Conservation (phyloP, 768 basidiomycete species). For the Leccinum fibrillosum region DNA sequence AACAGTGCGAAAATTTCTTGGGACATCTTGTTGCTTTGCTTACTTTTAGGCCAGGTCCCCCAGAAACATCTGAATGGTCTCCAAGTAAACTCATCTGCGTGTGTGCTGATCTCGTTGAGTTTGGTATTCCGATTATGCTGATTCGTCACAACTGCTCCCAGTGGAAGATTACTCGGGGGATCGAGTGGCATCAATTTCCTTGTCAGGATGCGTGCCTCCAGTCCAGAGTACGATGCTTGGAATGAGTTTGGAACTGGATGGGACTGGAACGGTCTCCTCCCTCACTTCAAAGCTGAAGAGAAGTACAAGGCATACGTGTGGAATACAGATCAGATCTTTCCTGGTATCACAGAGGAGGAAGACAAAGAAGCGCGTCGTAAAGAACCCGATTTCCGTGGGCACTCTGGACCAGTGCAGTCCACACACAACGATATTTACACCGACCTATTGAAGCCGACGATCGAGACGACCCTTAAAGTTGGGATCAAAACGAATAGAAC, state of each 20-base stretch:
- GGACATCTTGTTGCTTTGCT: not conserved
- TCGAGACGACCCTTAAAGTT: conserved; percentile 1
- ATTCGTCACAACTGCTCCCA: not conserved
- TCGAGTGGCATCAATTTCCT: conserved; percentile 19
- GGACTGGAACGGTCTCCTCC: conserved; percentile 15
- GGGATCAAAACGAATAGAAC: conserved; percentile 17
- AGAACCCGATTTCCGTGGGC: conserved; percentile 11
- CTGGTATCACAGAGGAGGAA: conserved; percentile 9
- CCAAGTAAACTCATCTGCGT: conserved; percentile 3
- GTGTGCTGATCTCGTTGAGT: not conserved
- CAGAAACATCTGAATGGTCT: conserved; percentile 8
- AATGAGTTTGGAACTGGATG: conserved; percentile 15
- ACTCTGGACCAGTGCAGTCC: conserved; percentile 10
- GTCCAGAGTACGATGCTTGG: conserved; percentile 20
- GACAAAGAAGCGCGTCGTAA: conserved; percentile 8
- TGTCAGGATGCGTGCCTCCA: conserved; percentile 19
- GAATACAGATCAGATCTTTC: conserved; percentile 15
- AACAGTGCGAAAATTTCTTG: conserved; percentile 7
- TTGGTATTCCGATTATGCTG: not conserved
- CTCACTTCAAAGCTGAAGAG: conserved; percentile 15
- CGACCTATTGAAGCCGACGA: conserved; percentile 11
- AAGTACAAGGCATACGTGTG: conserved; percentile 2
- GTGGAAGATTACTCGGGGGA: conserved; percentile 19
- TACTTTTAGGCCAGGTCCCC: conserved; percentile 9
- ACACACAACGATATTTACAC: conserved; percentile 16